A percentile compares a stretch with the other conserved stretches of the same genome.
Conservation (phyloP, 2,329 filamentous ascomycete genomes). For the Colletotrichum phormii region DNA sequence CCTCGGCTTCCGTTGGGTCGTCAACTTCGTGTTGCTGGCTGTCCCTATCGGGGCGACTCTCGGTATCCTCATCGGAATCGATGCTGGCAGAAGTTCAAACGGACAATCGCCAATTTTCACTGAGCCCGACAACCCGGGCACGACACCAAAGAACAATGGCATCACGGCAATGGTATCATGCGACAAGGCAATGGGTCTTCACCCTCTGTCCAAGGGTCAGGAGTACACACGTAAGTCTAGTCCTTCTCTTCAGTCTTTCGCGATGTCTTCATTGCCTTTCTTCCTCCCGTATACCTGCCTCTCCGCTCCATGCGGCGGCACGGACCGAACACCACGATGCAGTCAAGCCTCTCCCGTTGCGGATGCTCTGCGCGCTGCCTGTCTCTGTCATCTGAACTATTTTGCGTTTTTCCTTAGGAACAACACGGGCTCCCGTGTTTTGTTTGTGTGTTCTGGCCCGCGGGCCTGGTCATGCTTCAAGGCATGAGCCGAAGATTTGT, state of each 20-base stretch:
- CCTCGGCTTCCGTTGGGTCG: constrained; percentile 53
- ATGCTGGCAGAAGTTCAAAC: constrained; percentile 54
- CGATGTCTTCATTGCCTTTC: not conserved
- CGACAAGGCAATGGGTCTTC: constrained; percentile 57
- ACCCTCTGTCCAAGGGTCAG: constrained; percentile 54
- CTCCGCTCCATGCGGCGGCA: constrained; percentile 6
- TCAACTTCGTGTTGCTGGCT: constrained; percentile 62
- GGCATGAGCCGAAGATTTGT: not conserved
- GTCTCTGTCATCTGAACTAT: constrained; percentile 19
- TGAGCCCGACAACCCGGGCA: constrained; percentile 39
- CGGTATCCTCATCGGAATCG: constrained; percentile 61
- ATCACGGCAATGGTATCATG: constrained; percentile 52
- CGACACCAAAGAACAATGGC: constrained; percentile 46
- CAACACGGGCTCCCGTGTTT: constrained; percentile 28
- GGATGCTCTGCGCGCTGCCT: not conserved
- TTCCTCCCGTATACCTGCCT: not conserved
- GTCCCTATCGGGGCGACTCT: constrained; percentile 62
- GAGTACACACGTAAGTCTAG: constrained; percentile 59
- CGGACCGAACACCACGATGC: constrained; percentile 25
- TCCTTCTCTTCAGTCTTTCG: not conserved
- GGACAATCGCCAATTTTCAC: constrained; percentile 59
- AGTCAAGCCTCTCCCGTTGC: constrained; percentile 11
- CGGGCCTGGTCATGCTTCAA: constrained; percentile 3
- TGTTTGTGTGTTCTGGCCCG: constrained; percentile 6
- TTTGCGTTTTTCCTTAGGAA: not conserved